Evolutionary conservation across 257 asterid species (phyloP).

Genomic region (Primulina eburnea): DNA sequence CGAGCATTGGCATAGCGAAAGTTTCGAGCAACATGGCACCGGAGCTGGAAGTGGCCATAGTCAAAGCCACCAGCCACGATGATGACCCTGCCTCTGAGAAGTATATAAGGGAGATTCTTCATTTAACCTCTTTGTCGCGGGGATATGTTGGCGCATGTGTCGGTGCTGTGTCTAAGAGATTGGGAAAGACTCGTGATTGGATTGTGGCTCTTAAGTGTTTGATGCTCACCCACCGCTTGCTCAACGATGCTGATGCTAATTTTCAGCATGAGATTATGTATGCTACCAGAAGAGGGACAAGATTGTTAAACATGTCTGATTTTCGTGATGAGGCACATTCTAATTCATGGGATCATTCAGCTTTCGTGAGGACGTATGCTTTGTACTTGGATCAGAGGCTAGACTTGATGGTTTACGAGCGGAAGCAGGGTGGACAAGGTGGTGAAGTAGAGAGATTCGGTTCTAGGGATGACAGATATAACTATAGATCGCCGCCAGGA

Average conservation of each 20-base stretch:
- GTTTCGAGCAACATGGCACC: slow-evolving; percentile 78
- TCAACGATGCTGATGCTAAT: slow-evolving; percentile 52
- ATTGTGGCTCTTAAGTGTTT: slow-evolving; percentile 30
- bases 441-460: too few species aligned
- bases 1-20: slow-evolving; percentile 71
- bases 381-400: too few species aligned
- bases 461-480: too few species aligned
- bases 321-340: slow-evolving; percentile 48
- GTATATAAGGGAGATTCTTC: slow-evolving; percentile 60
- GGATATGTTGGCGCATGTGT: slow-evolving; percentile 61
- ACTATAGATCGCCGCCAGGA: too few species aligned
- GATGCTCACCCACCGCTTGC: slow-evolving; percentile 36
- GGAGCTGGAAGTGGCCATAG: slow-evolving; percentile 71
- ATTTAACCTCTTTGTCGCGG: slow-evolving; percentile 52
- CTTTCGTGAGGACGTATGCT: too few species aligned
- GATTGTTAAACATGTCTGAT: slow-evolving; percentile 64
- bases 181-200: slow-evolving; percentile 49
- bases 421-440: too few species aligned
- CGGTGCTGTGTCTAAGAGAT: too few species aligned
- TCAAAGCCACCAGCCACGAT: slow-evolving; percentile 78
- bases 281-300: slow-evolving; percentile 67
- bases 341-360: too few species aligned
- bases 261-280: slow-evolving; percentile 68
- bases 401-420: too few species aligned
- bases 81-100: slow-evolving; percentile 78